Base-by-base conservation (phyloP, 306 rosid species). In the Lagenaria siceraria region DNA sequence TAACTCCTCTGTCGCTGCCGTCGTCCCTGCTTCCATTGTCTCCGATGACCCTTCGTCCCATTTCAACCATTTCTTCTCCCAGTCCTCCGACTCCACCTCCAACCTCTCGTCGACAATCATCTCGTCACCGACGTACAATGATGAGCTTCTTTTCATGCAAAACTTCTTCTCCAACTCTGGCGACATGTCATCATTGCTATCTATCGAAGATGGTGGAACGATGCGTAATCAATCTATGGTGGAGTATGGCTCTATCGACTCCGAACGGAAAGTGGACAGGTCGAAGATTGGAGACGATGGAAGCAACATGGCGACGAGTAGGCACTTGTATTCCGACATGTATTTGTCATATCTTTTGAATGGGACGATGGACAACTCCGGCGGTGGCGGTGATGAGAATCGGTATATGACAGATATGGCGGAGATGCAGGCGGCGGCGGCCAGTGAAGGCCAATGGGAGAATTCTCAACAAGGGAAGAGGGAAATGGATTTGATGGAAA, bases 401-500 rank as follows among this genome's bases (percentile, higher is more conserved):
- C 52, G 77, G 62, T 46, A 56, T 53, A 29, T 55, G 75, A 48
- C 56, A 38, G 59, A 13, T 43, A 79, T 59, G 71, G 40, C 22
- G 21, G 61, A 49, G 21, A 8, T 66, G 51, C 15, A 35, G 25
- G 6, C 31, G n/a, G 19, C 24, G n/a, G 27, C 49, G 1, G 27
- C 18, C 11, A 38, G n/a, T 2, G 36, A 69, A 6, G 13, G 36
- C 15, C 40, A 11, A n/a, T 68, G 29, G 53, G 27, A 58, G 52
- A 40, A 48, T 42, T 53, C 59, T 62, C 73, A 69, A 6, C 66
- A 62, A 4, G 87, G 51, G 49, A 85, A 62, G 82, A 81, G 55
- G 46, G 93, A 91, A 81, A 86, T 90, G 87, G 96, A 88, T 83
- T 81, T 89, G 88, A 63, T 87, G 7, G 97, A 91, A 84, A 80